Evolutionary conservation across 2,329 filamentous ascomycete genomes (phyloP), one percentile per base, ranked within the genome.

Genomic region (Verticillium klebahnii): DNA sequence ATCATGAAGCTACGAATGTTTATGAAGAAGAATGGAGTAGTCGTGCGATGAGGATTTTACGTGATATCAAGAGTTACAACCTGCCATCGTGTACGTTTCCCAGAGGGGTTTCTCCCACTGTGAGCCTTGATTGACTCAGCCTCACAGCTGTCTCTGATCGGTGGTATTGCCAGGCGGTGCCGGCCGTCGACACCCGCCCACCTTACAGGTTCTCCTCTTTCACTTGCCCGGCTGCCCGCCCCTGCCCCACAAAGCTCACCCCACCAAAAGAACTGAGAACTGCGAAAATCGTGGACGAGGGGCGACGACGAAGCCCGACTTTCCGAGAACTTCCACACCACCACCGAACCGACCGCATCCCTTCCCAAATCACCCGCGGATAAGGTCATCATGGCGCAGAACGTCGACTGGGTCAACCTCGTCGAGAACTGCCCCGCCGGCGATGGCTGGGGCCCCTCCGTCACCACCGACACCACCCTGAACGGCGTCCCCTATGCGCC

Each of bases 401-500:
- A 85, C 62, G 81, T 89, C 70, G 76, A 80, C 69, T 80, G 77
- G 68, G 78, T 85, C 68, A 83, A 88, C 70, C 84, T 93, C 67
- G 89, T 92, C 74, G 81, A 88, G 72, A 83, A 86, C 72, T 86
- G 92, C 72, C 90, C 89, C 65, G 82, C 89, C 61, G 88, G 89
- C 73, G 89, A 92, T 71, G 86, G 88, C 77, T 99, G 95, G 95
- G 95, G 95, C 64, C 94, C 94, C 60, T 77, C 90, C 64, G 86
- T 90, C 69, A 90, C 93, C 64, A 87, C 81, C 70, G 92, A 97
- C 76, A 96, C 92, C 67, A 97, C 91, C 65, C 86, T 98, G 71
- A 89, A 96, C 75, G 95, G 95, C 74, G 92, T 98, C 58, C 95
- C 95, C 45, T 99, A 97, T 77, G 95, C 95, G 70, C 95, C 95